Evolutionary conservation across 768 basidiomycete genomes (phyloP).

Genomic region (Cystofilobasidium macerans): DNA sequence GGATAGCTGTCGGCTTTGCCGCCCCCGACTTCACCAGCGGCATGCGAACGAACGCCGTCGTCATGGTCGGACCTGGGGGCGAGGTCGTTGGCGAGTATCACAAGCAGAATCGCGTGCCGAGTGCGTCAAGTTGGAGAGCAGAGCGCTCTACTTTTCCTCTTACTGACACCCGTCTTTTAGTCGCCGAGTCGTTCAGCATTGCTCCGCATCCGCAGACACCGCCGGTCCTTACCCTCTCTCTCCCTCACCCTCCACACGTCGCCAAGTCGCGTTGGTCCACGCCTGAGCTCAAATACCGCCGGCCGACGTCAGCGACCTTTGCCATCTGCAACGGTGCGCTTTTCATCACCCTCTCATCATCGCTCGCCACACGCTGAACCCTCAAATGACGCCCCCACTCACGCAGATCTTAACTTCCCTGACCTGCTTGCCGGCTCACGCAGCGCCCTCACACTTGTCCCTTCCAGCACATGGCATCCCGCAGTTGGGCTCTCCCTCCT

Average conservation of each 20-base stretch:
- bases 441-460: slow-evolving; percentile 8
- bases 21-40: neutral
- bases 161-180: neutral
- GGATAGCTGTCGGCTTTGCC: slow-evolving; percentile 5
- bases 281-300: neutral
- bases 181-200: slow-evolving; percentile 20
- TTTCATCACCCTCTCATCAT: no score
- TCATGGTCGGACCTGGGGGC: slow-evolving; percentile 7
- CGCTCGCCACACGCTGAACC: neutral
- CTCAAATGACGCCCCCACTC: neutral
- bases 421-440: neutral
- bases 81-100: slow-evolving; percentile 6
- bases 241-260: neutral
- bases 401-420: slow-evolving; percentile 6
- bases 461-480: neutral
- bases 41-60: neutral
- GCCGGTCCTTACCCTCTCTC: neutral
- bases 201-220: neutral
- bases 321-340: slow-evolving; percentile 22
- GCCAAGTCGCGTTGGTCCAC: slow-evolving; percentile 2
- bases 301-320: neutral
- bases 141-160: neutral
- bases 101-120: neutral
- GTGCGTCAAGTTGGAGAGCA: no score
- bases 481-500: slow-evolving; percentile 4